Base-by-base conservation (phyloP, 192 early-diverging fungal genomes). In the Coemansia sp. region DNA sequence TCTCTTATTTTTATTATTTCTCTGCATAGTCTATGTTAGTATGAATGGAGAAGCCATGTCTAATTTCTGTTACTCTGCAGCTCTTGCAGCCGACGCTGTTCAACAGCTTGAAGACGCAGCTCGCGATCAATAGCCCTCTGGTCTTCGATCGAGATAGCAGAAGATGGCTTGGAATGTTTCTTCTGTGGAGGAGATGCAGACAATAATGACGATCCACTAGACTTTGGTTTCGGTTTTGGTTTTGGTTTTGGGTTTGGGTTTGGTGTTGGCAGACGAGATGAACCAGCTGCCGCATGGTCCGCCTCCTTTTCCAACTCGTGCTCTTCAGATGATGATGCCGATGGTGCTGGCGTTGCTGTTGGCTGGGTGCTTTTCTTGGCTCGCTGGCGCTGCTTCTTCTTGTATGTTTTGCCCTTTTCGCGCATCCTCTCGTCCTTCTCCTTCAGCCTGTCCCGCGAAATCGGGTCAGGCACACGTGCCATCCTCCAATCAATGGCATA, bases 401-500 rank as follows among this genome's bases (percentile, higher is more conserved):
- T 41, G 15, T 47, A 38, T 4, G n/a, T 56, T 15, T 63, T 63
- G 4, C 56, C 68, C 49, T 71, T 72, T 23, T 71, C 71, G n/a
- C 52, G 50, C 12, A 47, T 67, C 7, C 60, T 58, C 4, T 49
- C 63, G 26, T 76, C 71, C 26, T 49, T 60, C n/a, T 74, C 78
- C 56, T 50, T 45, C 23, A 64, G 48, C 44, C 65, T 53, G 13
- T 67, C 68, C 3, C 62, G 61, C 13, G 77, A 65, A 16, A 77
- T 43, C 23, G 68, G 63, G 32, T 67, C 71, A 0, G 79, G 79
- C 0, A 85, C 70, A 0, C 75, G 59, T 0, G 84, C 66, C 8
- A 60, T 68, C 37, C 47, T 26, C 84, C 84, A 85, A 12, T 77
- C 79, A n/a, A 83, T 26, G 19, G 69, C 75, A 16, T 74, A 68